Base-by-base conservation (phyloP, 352 stramenopile species). In the Globisporangium megalacanthum region DNA sequence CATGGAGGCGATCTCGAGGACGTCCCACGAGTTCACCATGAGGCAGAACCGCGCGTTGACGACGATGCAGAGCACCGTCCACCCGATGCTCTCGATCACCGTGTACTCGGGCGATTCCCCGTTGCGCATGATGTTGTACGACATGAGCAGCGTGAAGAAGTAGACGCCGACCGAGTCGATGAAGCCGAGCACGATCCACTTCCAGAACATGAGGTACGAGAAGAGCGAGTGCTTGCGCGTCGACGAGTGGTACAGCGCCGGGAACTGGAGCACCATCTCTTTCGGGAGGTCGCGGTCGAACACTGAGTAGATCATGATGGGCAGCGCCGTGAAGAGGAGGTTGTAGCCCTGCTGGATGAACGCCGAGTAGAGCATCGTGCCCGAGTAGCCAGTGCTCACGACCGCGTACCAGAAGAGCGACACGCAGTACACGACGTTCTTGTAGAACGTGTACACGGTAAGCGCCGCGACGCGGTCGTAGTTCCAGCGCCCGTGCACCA, bases 291-390 rank as follows among this genome's bases (percentile, higher is more conserved):
- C 86, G 29, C 75, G 77, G 52, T 97, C 88, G 45, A 90, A 84
- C 3, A 89, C 85, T 8, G 83, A 89, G 55, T 84, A 90, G 0
- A 85, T 69, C 29, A 94, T 68, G 61, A 99, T 98, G 3, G 97
- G 96, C 20, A 98, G 65, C 36, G 86, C 77, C 0, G 91, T 98
- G 61, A 95, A 97, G 48, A 98, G 83, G 49, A 99, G 87, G 65
- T 98, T 99, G 68, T 98, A 98, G 25, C 92, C 75, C 53, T 95
- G 86, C 57, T 95, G 88, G 44, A 95, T 85, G 15, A 92, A 75
- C 13, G 78, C 82, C 42, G 83, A 81, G 62, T 97, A 91, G 66
- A 94, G 67, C 76, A 92, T 91, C 35, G 79, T 83, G 22, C 86
- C 96, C 13, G 91, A 99, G 64, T 96, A 98, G 45, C 83, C 95